Base-by-base conservation (phyloP, 805 yeast genomes). In the Candida gorgasii region DNA sequence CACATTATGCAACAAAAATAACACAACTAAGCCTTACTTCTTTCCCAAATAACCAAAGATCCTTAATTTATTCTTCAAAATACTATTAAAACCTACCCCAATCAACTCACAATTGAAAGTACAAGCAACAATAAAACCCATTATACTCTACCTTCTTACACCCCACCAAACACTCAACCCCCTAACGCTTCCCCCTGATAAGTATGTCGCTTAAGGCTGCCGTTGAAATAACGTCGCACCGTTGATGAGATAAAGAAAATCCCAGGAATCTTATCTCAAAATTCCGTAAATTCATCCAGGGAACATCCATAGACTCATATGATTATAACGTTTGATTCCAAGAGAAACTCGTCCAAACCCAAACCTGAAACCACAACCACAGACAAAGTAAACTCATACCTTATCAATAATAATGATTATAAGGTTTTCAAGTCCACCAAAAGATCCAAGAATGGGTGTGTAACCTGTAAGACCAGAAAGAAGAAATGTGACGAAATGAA, bases 381-480 rank as follows among this genome's bases (percentile, higher is more conserved):
- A 12, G 17, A 8, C 18, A 18, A 40, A 8, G 32, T 20, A 8
- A 39, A 31, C 8, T 33, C 43, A 2, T 32, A 8, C 22, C 22
- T 34, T 8, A 17, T 41, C 7, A 20, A 39, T 16, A 18, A 18
- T 12, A 30, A 39, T 29, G 37, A 39, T 14, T 43, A 14, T 15
- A 19, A 43, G 18, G 15, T 16, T 13, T 43, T 41, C 28, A 39
- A 39, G 20, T 22, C 38, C 8, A 31, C 43, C 2, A 39, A 37
- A n/a, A 14, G 50, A 14, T 49, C 86, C 1, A 74, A 66, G 49
- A 68, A 67, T n/a, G 88, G 89, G 0, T 83, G 89, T 56, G 59
- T 82, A 28, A 82, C 86, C 0, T 83, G 89, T 59, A 83, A 82
- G 53, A 67, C 77, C 27, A 62, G 89, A 32, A 82, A 82, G 68